Percentiles rank a stretch among this genome's conserved stretches.
Conservation (phyloP, 257 asterid species). For the Primulina eburnea region DNA sequence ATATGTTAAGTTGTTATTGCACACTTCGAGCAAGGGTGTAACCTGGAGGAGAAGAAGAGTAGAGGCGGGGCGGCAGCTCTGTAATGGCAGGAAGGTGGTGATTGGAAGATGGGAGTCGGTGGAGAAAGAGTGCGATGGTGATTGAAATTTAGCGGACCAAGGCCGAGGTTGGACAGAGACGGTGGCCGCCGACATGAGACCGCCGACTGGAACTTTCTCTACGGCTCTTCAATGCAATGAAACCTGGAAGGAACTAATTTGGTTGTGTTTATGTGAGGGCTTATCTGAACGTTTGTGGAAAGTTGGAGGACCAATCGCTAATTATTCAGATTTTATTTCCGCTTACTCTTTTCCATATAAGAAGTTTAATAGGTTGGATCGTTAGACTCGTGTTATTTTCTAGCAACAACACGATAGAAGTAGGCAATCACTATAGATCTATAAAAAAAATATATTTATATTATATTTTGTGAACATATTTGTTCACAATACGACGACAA, state of each 20-base stretch:
- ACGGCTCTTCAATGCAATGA: constrained; percentile 1
- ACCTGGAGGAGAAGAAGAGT: constrained; percentile 33
- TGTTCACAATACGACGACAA: too few species aligned
- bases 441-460: too few species aligned
- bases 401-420: too few species aligned
- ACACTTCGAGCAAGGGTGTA: not conserved
- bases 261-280: too few species aligned
- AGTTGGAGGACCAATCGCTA: too few species aligned
- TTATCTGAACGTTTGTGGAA: too few species aligned
- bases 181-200: constrained; percentile 48
- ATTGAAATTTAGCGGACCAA: constrained; percentile 15
- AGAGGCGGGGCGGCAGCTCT: constrained; percentile 22
- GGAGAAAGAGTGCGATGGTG: constrained; percentile 7
- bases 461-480: too few species aligned
- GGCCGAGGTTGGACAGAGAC: constrained; percentile 29
- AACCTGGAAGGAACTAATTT: constrained; percentile 16
- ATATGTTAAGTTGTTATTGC: not conserved
- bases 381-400: too few species aligned
- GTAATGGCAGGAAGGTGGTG: constrained; percentile 22
- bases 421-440: too few species aligned
- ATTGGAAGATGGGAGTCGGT: constrained; percentile 16
- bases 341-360: too few species aligned
- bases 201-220: constrained; percentile 24
- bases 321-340: too few species aligned
- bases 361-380: too few species aligned